phyloP scores from a whole-genome alignment of 257 asterid genomes.

The Rubia yunnanensis region DNA sequence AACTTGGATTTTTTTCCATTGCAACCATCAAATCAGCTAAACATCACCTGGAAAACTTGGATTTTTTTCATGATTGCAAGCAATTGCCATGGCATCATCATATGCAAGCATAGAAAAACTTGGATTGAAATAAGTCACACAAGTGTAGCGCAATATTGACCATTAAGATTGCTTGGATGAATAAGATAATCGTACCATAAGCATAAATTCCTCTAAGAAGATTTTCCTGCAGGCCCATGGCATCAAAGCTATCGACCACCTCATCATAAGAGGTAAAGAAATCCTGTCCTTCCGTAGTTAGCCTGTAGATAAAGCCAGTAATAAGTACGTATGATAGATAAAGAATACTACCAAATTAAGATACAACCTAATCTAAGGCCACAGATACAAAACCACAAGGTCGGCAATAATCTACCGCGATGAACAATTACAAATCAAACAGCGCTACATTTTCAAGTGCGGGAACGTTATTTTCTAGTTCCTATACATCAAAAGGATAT shows the following conservation, averaged over 20 bases:
- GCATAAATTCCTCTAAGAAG: slow-evolving; percentile 43
- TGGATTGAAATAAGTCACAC: neutral
- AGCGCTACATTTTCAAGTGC: no score
- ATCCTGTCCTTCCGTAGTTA: slow-evolving; percentile 24
- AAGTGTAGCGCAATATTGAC: neutral
- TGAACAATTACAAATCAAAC: no score
- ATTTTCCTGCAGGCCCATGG: slow-evolving; percentile 42
- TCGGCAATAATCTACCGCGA: no score
- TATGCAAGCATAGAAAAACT: neutral
- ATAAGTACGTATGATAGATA: neutral
- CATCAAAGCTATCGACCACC: slow-evolving; percentile 34
- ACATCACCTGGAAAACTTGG: neutral
- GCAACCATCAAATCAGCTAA: neutral
- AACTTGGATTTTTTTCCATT: no score
- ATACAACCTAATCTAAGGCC: neutral
- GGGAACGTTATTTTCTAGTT: neutral
- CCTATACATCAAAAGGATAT: neutral
- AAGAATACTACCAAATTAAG: neutral
- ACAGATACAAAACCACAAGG: neutral
- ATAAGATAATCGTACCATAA: slow-evolving; percentile 21
- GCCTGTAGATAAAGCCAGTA: slow-evolving; percentile 14
- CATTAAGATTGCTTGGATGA: no score
- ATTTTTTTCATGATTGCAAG: neutral
- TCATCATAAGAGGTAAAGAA: slow-evolving; percentile 35
- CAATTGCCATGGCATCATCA: no score